Percentiles rank a stretch among this genome's conserved stretches.
phyloP scores from a whole-genome alignment of 768 basidiomycete species.

The Termitomyces titanicus region DNA sequence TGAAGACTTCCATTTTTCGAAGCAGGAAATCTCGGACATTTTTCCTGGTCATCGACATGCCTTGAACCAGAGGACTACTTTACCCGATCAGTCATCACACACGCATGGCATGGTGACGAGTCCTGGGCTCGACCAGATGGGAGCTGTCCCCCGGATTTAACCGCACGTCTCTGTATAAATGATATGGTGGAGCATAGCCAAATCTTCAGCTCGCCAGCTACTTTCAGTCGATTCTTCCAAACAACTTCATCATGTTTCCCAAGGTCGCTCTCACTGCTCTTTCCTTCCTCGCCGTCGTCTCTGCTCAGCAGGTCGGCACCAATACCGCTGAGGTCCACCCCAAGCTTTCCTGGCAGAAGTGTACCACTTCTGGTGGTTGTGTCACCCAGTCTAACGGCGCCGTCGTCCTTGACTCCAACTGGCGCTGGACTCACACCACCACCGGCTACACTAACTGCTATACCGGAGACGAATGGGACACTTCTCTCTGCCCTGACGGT shows the following conservation, averaged over 20 bases:
- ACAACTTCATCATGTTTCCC: conserved; percentile 29
- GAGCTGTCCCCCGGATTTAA: background rate
- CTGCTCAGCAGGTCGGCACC: conserved; percentile 19
- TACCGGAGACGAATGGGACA: conserved; percentile 31
- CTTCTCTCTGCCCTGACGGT: background rate
- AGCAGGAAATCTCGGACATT: background rate
- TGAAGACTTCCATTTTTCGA: background rate
- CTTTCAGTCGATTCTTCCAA: background rate
- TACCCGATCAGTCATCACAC: background rate
- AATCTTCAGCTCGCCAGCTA: background rate
- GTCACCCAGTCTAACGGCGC: conserved; percentile 27
- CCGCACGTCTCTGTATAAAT: background rate
- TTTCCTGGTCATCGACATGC: background rate
- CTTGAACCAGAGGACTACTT: background rate
- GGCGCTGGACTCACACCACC: conserved; percentile 49
- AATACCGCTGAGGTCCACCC: background rate
- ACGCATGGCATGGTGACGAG: background rate
- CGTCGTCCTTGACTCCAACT: conserved; percentile 54
- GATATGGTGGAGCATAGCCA: background rate
- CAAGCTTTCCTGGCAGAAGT: conserved; percentile 28
- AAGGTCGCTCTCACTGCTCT: conserved; percentile 34
- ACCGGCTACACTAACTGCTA: conserved; percentile 42
- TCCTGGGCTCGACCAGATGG: background rate
- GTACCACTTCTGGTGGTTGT: conserved; percentile 44
- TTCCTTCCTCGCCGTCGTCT: conserved; percentile 30